Conservation (phyloP, 2,329 filamentous ascomycete genomes). For the Aspergillus japonicus region DNA sequence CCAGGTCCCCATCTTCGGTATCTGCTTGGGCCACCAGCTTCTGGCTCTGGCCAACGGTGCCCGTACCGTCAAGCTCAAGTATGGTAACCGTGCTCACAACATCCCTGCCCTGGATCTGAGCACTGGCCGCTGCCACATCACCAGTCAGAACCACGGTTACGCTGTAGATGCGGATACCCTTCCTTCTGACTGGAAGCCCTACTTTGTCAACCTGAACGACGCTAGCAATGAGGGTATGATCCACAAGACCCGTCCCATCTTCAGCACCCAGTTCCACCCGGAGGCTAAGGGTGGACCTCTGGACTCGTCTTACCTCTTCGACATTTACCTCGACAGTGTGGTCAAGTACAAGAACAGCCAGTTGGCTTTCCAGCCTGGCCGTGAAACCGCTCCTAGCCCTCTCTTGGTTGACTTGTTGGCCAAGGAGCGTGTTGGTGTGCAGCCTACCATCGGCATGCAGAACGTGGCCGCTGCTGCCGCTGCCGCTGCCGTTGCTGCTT, state of each 20-base stretch:
- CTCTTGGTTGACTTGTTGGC: conserved; percentile 86
- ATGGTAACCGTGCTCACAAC: conserved; percentile 98
- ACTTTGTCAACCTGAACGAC: conserved; percentile 98
- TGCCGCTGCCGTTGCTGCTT: conserved; percentile 28
- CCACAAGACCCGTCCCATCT: conserved; percentile 93
- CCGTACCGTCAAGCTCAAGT: conserved; percentile 95
- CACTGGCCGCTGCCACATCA: conserved; percentile 97
- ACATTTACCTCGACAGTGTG: conserved; percentile 91
- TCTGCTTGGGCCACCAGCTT: conserved; percentile 96
- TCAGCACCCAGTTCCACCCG: conserved; percentile 97
- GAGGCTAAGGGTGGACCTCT: conserved; percentile 97
- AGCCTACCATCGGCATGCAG: conserved; percentile 60
- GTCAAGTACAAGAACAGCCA: conserved; percentile 84
- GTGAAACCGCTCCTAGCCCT: conserved; percentile 83
- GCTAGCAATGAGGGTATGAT: conserved; percentile 97
- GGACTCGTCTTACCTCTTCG: conserved; percentile 93
- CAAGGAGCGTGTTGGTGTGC: conserved; percentile 92
- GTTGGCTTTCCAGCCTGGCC: conserved; percentile 65
- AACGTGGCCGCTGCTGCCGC: conserved; percentile 39
- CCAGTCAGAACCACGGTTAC: conserved; percentile 97
- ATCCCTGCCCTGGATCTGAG: conserved; percentile 93
- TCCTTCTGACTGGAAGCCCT: conserved; percentile 87
- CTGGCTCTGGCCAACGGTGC: conserved; percentile 86
- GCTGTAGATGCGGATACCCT: conserved; percentile 85
- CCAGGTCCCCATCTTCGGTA: conserved; percentile 91